A percentile compares a stretch with the other conserved stretches of the same genome.
Evolutionary conservation across 176 grass and related monocot species (phyloP).

Genomic region (Eleusine coracana): DNA sequence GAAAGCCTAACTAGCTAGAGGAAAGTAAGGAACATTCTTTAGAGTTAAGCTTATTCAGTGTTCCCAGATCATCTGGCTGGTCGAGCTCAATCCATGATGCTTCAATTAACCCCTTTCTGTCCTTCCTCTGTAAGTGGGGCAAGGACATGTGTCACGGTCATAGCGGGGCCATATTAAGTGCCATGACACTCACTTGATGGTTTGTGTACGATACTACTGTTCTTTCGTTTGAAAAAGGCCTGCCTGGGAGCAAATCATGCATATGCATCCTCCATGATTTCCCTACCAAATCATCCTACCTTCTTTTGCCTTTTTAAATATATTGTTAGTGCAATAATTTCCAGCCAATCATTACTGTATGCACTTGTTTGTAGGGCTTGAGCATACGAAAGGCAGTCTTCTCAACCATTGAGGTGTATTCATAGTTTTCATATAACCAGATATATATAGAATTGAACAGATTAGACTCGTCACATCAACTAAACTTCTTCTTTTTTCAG

Average conservation of each 20-base stretch:
- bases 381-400: constrained; percentile 34
- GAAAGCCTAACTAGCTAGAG: constrained; percentile 21
- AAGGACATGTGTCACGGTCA: constrained; percentile 9
- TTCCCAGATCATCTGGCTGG: constrained; percentile 16
- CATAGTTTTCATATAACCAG: not conserved
- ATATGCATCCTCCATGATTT: constrained; percentile 41
- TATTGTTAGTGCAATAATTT: constrained; percentile 28
- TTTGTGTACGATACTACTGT: constrained; percentile 16
- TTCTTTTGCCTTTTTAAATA: constrained; percentile 11
- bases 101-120: constrained; percentile 17
- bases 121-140: constrained; percentile 17
- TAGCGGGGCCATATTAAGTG: constrained; percentile 35
- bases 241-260: constrained; percentile 33
- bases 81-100: constrained; percentile 30
- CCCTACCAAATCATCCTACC: constrained; percentile 31
- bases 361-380: constrained; percentile 37
- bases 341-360: constrained; percentile 28
- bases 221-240: constrained; percentile 33
- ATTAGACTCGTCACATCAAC: constrained; percentile 1
- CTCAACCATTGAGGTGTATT: constrained; percentile 10
- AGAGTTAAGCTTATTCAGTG: constrained; percentile 33
- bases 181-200: constrained; percentile 32
- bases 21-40: constrained; percentile 39
- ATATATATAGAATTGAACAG: constrained; percentile 1
- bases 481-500: not conserved